phyloP scores from a whole-genome alignment of 495 filamentous ascomycete species.

The Penicillium macrosclerotiorum region DNA sequence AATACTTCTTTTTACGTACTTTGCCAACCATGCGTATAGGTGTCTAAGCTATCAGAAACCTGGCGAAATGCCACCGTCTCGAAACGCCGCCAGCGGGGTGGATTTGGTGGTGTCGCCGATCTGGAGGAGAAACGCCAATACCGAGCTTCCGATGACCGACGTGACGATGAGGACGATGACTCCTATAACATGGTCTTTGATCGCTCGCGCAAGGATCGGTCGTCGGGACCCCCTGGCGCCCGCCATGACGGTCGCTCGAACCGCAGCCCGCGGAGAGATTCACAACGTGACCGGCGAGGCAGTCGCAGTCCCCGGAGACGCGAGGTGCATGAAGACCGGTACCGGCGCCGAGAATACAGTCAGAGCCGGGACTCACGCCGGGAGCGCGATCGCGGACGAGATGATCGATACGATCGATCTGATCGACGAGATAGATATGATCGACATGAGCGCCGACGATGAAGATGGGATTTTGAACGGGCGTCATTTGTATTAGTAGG shows the following conservation, averaged over 20 bases:
- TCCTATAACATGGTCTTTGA: slow-evolving; percentile 83
- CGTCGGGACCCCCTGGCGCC: slow-evolving; percentile 1
- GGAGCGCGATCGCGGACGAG: slow-evolving; percentile 28
- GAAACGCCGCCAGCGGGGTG: slow-evolving; percentile 72
- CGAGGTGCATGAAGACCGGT: slow-evolving; percentile 21
- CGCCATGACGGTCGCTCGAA: slow-evolving; percentile 18
- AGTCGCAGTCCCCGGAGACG: slow-evolving; percentile 51
- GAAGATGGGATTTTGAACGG: too few species aligned
- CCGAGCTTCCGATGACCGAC: slow-evolving; percentile 59
- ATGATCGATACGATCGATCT: not conserved
- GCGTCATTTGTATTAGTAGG: not conserved
- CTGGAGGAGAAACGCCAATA: slow-evolving; percentile 92
- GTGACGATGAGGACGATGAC: slow-evolving; percentile 53
- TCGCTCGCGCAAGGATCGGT: slow-evolving; percentile 51
- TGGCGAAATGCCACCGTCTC: slow-evolving; percentile 88
- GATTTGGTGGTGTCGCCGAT: slow-evolving; percentile 84
- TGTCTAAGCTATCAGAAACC: slow-evolving; percentile 81
- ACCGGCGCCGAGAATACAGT: slow-evolving; percentile 46
- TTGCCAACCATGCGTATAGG: slow-evolving; percentile 40
- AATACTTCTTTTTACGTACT: not conserved
- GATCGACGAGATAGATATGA: slow-evolving; percentile 1
- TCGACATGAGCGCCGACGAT: slow-evolving; percentile 2
- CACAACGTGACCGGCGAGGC: slow-evolving; percentile 30
- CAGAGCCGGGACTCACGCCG: slow-evolving; percentile 46
- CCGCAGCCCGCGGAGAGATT: slow-evolving; percentile 25